A percentile compares a stretch with the other conserved stretches of the same genome.
Conservation (phyloP, 2,329 filamentous ascomycete genomes). For the Sporothrix schenckii region DNA sequence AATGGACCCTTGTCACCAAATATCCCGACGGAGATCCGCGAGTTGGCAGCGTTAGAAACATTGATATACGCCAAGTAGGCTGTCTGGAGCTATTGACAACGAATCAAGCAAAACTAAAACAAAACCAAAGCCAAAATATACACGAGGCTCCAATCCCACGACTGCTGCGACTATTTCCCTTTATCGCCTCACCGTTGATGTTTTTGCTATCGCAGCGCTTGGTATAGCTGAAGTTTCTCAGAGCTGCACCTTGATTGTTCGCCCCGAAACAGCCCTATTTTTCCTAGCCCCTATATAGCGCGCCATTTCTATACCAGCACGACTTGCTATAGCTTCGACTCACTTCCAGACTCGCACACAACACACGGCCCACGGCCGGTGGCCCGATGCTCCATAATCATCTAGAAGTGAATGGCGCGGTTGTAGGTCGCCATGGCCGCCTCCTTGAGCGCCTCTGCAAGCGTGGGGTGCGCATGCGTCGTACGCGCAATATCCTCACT, state of each 20-base stretch:
- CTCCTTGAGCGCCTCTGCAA: slow-evolving; percentile 99
- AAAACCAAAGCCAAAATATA: neutral
- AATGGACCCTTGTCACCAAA: neutral
- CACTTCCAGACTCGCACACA: neutral
- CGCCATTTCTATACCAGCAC: neutral
- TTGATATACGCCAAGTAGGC: neutral
- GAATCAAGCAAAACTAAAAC: neutral
- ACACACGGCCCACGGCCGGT: neutral
- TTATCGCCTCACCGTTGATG: neutral
- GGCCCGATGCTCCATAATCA: no score
- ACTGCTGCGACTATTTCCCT: neutral
- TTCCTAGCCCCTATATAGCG: neutral
- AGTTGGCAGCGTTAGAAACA: neutral
- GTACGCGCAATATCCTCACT: slow-evolving; percentile 94
- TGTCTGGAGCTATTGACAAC: slow-evolving; percentile 18
- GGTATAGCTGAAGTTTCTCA: neutral
- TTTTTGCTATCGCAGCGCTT: no score
- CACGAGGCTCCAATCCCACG: neutral
- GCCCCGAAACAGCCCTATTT: neutral
- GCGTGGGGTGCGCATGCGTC: slow-evolving; percentile 93
- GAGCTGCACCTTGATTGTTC: neutral
- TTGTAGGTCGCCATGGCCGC: slow-evolving; percentile 96
- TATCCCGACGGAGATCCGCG: neutral
- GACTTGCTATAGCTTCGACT: neutral
- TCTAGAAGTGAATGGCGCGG: slow-evolving; percentile 93